These are phyloP conservation scores for Trypanosomatidae sp. DNA, from an alignment of 208 protist species.

Conservation along the genomic window DNA sequence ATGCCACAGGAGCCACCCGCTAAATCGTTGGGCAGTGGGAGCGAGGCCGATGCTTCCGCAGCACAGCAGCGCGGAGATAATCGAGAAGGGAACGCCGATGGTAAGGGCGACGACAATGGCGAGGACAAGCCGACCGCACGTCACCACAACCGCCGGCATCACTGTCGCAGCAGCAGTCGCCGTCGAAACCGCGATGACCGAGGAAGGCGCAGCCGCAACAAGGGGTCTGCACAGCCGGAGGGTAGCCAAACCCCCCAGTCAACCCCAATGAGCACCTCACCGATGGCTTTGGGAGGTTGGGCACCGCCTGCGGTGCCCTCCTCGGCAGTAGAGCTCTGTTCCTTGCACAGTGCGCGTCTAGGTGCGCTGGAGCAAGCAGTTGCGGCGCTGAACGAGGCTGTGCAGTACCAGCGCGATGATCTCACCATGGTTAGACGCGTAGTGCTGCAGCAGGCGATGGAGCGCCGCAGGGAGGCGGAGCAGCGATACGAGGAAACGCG, in stretches of 20 bases:
- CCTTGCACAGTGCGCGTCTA: conserved; percentile 46
- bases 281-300: neutral
- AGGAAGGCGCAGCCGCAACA: neutral
- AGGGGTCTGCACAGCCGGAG: neutral
- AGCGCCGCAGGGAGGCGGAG: conserved; percentile 60
- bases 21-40: neutral
- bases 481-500: conserved; percentile 30
- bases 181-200: neutral
- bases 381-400: conserved; percentile 66
- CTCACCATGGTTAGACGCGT: conserved; percentile 84
- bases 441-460: conserved; percentile 75
- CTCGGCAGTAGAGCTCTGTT: neutral
- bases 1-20: conserved; percentile 37
- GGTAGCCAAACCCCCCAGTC: neutral
- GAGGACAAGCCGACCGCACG: neutral
- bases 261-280: neutral
- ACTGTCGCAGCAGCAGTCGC: conserved; percentile 1
- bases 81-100: conserved; percentile 1
- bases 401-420: conserved; percentile 86
- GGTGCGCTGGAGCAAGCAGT: conserved; percentile 69
- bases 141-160: neutral
- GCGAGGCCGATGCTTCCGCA: conserved; percentile 18
- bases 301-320: neutral
- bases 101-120: neutral
- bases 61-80: conserved; percentile 19